Evolutionary conservation across 768 basidiomycete species (phyloP).

Genomic region (Tulasnella sp.): DNA sequence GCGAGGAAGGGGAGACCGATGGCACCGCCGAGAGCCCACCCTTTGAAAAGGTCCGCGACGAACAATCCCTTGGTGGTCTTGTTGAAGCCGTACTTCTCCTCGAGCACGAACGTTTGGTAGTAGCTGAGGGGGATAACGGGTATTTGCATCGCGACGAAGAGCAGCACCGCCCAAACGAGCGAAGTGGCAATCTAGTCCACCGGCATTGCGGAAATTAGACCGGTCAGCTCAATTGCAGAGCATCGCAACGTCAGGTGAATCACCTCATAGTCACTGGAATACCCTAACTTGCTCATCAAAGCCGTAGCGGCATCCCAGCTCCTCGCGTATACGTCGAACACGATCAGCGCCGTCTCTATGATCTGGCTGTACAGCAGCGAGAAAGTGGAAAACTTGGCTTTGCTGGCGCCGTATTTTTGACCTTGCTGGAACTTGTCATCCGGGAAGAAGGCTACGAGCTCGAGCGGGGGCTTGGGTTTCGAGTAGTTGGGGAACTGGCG

Average conservation of each 20-base stretch:
- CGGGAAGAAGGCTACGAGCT: slow-evolving; percentile 69
- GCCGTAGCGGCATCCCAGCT: slow-evolving; percentile 71
- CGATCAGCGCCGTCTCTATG: slow-evolving; percentile 69
- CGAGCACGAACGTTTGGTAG: slow-evolving; percentile 91
- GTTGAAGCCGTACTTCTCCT: slow-evolving; percentile 97
- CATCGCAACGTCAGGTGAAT: too few relatives aligned
- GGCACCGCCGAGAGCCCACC: slow-evolving; percentile 67
- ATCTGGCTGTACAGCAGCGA: slow-evolving; percentile 74
- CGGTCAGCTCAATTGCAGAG: neutral
- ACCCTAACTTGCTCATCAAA: slow-evolving; percentile 57
- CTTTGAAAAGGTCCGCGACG: slow-evolving; percentile 77
- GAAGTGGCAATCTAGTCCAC: slow-evolving; percentile 75
- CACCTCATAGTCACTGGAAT: slow-evolving; percentile 76
- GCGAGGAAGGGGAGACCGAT: slow-evolving; percentile 87
- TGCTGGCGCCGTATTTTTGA: slow-evolving; percentile 89
- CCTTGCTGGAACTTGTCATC: slow-evolving; percentile 81
- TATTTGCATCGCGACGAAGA: slow-evolving; percentile 67
- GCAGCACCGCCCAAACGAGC: slow-evolving; percentile 69
- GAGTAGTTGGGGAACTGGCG: slow-evolving; percentile 88
- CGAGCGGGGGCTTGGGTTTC: slow-evolving; percentile 69
- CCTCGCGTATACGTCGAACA: slow-evolving; percentile 80
- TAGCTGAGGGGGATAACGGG: slow-evolving; percentile 74
- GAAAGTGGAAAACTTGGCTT: slow-evolving; percentile 78
- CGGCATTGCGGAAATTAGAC: neutral
- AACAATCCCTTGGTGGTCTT: slow-evolving; percentile 82